Evolutionary conservation across 768 basidiomycete genomes (phyloP), one percentile per base, ranked within the genome.

Genomic region (Mycena latifolia): DNA sequence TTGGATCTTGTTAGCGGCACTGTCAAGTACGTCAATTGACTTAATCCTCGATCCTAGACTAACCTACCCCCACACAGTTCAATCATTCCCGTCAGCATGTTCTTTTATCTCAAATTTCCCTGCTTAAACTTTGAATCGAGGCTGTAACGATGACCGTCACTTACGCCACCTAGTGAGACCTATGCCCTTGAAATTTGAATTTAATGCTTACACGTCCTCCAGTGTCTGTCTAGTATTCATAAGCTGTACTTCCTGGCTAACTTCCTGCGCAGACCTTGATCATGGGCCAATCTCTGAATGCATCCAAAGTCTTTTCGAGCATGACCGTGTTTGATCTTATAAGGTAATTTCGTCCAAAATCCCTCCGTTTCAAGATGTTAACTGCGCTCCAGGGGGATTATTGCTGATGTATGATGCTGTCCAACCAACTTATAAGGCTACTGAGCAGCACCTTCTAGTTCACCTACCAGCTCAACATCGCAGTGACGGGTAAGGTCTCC

Each of bases 291-390:
- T 69, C 77, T 1, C 74, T 84, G 33, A 81, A 66, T 52, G 81
- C 81, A 8, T 80, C 80, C 17, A 77, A 72, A 22, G 83, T 85
- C 17, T 85, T 85, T 71, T 81, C 82, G 18, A 84, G 81, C 61
- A 84, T 88, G 78, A 74, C 84, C 60, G 87, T 91, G 33, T 92
- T 92, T 69, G 85, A 88, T 52, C 82, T 88, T 66, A 73, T 92
- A 37, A 82, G 87, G 39, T 7, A 85, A 9, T 11, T 22, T 22
- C 31, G 41, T 86, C 58, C 73, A 88, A 51, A 8, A 29, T 2
- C 8, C 27, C 4, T 27, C 8, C 17, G 27, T 20, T 28, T 20
- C 7, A 15, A n/a, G 28, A 29, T 12, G 18, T 27, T 43, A 35
- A 24, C 20, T 15, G 11, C 1, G 2, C 31, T n/a, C n/a, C 31